These are phyloP conservation scores for Platanthera zijinensis DNA, from an alignment of 106 monocot species.

Conservation along the genomic window DNA sequence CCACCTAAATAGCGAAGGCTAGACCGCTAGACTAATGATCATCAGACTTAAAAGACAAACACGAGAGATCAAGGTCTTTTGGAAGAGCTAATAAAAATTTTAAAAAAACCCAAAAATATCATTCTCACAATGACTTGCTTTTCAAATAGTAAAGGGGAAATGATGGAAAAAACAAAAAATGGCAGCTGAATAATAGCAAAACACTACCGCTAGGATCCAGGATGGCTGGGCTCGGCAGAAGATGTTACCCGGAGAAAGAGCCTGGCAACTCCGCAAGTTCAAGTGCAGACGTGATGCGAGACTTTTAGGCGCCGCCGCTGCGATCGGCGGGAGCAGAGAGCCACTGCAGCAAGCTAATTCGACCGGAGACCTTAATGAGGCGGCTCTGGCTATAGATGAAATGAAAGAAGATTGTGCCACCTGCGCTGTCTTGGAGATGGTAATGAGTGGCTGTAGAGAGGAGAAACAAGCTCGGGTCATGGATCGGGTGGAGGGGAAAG, in stretches of 20 bases:
- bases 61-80: no score
- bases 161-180: not conserved
- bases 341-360: slow-evolving; percentile 11
- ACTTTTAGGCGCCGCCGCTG: not conserved
- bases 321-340: not conserved
- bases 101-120: no score
- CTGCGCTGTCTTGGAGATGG: not conserved
- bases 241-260: slow-evolving; percentile 19
- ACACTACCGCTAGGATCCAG: slow-evolving; percentile 8
- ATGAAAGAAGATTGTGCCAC: not conserved
- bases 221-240: slow-evolving; percentile 8
- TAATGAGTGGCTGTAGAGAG: slow-evolving; percentile 1
- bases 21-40: no score
- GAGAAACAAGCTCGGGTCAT: slow-evolving; percentile 11
- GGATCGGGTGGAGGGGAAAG: slow-evolving; percentile 1
- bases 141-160: no score
- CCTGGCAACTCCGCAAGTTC: slow-evolving; percentile 5
- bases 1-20: no score
- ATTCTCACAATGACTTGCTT: no score
- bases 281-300: slow-evolving; percentile 13
- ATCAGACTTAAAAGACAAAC: no score
- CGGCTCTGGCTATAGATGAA: not conserved
- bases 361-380: slow-evolving; percentile 10
- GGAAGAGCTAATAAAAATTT: no score
- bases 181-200: not conserved